A percentile compares a stretch with the other conserved stretches of the same genome.
phyloP scores from a whole-genome alignment of 2,329 filamentous ascomycete genomes.

The Thielaviopsis euricoi region DNA sequence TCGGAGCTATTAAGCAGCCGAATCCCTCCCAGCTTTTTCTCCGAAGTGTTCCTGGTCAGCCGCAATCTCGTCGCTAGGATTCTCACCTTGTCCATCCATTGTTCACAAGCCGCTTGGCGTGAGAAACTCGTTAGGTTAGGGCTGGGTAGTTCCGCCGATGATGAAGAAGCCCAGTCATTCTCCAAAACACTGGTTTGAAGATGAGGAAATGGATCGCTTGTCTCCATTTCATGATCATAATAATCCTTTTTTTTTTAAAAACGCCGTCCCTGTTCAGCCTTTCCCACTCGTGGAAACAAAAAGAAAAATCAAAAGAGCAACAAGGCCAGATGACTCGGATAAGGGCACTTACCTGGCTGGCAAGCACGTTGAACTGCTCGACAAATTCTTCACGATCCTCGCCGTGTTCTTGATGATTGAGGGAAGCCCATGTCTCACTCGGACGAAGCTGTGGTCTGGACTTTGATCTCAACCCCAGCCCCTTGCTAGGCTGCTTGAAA shows the following conservation, averaged over 20 bases:
- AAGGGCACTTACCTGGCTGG: conserved; percentile 30
- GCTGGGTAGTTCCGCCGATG: background rate
- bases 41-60: background rate
- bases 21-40: conserved; percentile 32
- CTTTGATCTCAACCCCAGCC: conserved; percentile 2
- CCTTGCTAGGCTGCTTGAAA: background rate
- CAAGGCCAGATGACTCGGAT: background rate
- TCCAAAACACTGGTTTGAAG: background rate
- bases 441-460: conserved; percentile 10
- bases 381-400: conserved; percentile 33
- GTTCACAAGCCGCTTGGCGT: background rate
- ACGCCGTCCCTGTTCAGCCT: background rate
- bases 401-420: conserved; percentile 24
- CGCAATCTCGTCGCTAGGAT: background rate
- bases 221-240: background rate
- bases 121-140: background rate
- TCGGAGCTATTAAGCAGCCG: conserved; percentile 23
- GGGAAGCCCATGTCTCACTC: conserved; percentile 9
- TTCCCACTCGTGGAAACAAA: background rate
- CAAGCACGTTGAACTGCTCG: conserved; percentile 43
- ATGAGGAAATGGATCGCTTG: background rate
- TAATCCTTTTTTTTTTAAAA: background rate
- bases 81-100: background rate
- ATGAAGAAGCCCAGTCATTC: background rate
- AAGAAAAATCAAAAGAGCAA: too few species aligned